Evolutionary conservation across 2,329 filamentous ascomycete species (phyloP), one percentile per base, ranked within the genome.

Genomic region (Diplocarpon mali): DNA sequence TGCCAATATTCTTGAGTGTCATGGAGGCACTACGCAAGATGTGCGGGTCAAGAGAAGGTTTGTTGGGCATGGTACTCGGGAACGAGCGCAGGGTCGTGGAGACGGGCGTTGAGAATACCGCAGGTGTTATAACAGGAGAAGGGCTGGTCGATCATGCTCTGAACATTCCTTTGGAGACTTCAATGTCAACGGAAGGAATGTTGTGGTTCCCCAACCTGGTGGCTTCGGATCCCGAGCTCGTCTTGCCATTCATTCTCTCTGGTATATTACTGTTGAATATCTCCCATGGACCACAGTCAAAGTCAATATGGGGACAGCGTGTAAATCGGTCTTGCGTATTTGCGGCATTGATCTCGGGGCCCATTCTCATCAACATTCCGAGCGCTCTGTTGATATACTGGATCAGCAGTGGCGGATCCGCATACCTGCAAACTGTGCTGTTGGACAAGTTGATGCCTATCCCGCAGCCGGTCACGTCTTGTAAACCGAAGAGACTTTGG

Each of bases 141-240:
- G 48, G 42, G 12, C 10, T 49, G 10, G 28, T 50, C 2, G 35
- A n/a, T 2, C 12, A 17, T 12, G 29, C 20, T 24, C 29, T 49
- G 24, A 12, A 14, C 9, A 43, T 54, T 7, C 44, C 44, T 32
- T 40, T 43, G 17, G 55, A 54, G 42, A 53, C 36, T 44, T 49
- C 68, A 4, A 61, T 81, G 13, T 66, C 69, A 5, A 67, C 58
- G 7, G 76, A 78, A 61, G 76, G 76, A n/a, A 67, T 70, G 2
- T 63, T 77, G 2, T 82, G 76, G 76, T 78, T 79, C 45, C 67
- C 69, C 1, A 67, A 80, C 56, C 67, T 82, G 12, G 62, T 74
- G 5, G 55, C 66, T 0, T 62, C 72, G 8, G 77, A 81, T 52
- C 66, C 74, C 0, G 67, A 67, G 2, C 61, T 69, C 2, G 51